Evolutionary conservation across 768 basidiomycete genomes (phyloP), one percentile per base, ranked within the genome.

Genomic region (Sporobolomyces roseus): DNA sequence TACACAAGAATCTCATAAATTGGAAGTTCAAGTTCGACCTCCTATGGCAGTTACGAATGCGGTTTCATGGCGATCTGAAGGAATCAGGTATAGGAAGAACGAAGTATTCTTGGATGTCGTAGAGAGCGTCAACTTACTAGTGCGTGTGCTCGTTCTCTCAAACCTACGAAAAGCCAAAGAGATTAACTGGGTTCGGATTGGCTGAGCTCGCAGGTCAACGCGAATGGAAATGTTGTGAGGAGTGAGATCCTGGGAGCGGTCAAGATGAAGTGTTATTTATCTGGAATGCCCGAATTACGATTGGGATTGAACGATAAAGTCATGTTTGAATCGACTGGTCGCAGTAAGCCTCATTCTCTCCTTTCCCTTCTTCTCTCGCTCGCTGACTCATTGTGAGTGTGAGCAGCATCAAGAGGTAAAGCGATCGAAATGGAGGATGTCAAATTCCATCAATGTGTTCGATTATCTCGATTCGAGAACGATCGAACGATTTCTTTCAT

Each of bases 381-480:
- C 10, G 5, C 17, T 35, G 27, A 23, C 35, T 50, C 19, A 13
- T 59, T 56, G 43, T 27, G 21, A 19, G n/a, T n/a, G n/a, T n/a
- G n/a, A 7, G 29, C 78, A 88, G 91, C 91, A 29, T 87, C 92
- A 1, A 86, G 94, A 17, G 94, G 94, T 17, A 99, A 98, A 80
- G 88, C 96, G 3, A 96, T 99, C 74, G 96, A 99, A 80, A 96
- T 99, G 90, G 96, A 99, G 78, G 96, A 98, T 76, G 91, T 97
- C 81, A 97, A 97, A 79, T 99, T 99, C 82, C 96, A 99, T 77
- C 96, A 99, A 83, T 99, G 96, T 76, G 96, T 98, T 16, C 91
- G 96, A 14, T 84, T 99, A 29, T 89, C 93, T 14, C 86, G 94
- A 10, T 99, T 99, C 77, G 96, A 99, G 77, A 97, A 96, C 79